Conservation (phyloP, 345 rosid species). For the Pistacia vera region DNA sequence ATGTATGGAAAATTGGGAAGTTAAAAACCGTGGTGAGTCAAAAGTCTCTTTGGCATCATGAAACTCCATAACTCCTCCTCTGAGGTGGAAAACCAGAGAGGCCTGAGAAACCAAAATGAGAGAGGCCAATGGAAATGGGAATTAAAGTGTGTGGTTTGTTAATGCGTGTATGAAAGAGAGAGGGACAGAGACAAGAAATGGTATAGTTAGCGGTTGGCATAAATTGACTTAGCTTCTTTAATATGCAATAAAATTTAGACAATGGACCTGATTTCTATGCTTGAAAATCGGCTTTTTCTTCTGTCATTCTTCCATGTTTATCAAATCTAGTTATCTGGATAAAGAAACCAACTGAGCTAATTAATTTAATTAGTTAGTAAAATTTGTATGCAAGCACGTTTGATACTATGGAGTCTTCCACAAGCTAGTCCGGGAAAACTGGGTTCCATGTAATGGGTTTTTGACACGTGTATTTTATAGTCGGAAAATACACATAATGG, state of each 20-base stretch:
- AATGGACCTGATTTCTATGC: slow-evolving; percentile 26
- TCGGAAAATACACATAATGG: neutral
- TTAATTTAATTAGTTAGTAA: neutral
- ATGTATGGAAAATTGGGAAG: neutral
- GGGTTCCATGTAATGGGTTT: neutral
- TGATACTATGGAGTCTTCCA: neutral
- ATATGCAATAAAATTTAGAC: slow-evolving; percentile 10
- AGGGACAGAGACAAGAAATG: neutral
- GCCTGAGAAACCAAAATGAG: slow-evolving; percentile 11
- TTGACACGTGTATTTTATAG: slow-evolving; percentile 10
- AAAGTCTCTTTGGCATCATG: slow-evolving; percentile 2
- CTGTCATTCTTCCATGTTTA: slow-evolving; percentile 3
- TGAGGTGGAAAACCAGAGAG: slow-evolving; percentile 15
- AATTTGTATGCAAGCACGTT: neutral
- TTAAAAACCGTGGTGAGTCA: slow-evolving; percentile 17
- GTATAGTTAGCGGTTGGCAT: slow-evolving; percentile 26
- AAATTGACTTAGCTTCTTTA: slow-evolving; percentile 20
- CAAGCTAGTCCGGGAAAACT: neutral
- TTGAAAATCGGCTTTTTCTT: slow-evolving; percentile 20
- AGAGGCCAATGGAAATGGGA: neutral
- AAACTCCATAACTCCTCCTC: slow-evolving; percentile 20
- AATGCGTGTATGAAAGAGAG: neutral
- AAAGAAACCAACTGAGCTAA: neutral
- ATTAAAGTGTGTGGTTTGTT: neutral
- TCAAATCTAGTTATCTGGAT: neutral